Percentiles rank a stretch among this genome's conserved stretches.
These are phyloP conservation scores for Fragaria iinumae DNA, from an alignment of 306 rosid genomes.

Conservation along the genomic window DNA sequence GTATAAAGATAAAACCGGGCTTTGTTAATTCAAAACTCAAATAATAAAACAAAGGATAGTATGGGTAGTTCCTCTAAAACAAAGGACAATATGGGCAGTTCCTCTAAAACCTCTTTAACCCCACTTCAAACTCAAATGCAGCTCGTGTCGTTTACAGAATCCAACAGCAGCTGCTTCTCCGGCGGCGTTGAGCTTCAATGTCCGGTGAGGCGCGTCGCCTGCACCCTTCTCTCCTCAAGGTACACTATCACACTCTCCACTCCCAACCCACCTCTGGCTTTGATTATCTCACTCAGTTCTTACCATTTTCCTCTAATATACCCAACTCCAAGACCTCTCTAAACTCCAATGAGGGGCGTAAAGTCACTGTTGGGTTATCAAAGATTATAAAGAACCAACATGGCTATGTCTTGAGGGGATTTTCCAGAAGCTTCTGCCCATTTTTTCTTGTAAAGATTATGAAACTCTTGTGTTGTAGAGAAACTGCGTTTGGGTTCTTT, in stretches of 20 bases:
- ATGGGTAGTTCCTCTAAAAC: no score
- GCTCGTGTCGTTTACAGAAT: not conserved
- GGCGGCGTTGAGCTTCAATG: slow-evolving; percentile 40
- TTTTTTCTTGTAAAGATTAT: slow-evolving; percentile 45
- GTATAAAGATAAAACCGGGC: no score
- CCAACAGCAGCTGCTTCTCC: not conserved
- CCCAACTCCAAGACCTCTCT: slow-evolving; percentile 31
- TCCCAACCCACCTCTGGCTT: slow-evolving; percentile 22
- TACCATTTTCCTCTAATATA: slow-evolving; percentile 31
- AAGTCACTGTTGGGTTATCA: slow-evolving; percentile 50
- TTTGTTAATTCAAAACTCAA: no score
- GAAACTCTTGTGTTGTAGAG: slow-evolving; percentile 38
- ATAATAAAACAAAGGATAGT: no score
- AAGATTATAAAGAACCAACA: slow-evolving; percentile 44
- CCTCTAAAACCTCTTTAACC: no score
- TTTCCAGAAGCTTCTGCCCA: slow-evolving; percentile 56
- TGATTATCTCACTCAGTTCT: slow-evolving; percentile 55
- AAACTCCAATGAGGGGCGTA: slow-evolving; percentile 55
- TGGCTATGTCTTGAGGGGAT: slow-evolving; percentile 35
- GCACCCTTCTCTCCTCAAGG: slow-evolving; percentile 25
- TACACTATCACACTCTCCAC: slow-evolving; percentile 25
- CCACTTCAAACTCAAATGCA: not conserved
- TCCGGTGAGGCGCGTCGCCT: slow-evolving; percentile 37
- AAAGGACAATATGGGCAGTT: no score
- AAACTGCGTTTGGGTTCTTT: slow-evolving; percentile 67